Conservation (phyloP, 2,329 filamentous ascomycete species). For the Ceratocystis huliohia region DNA sequence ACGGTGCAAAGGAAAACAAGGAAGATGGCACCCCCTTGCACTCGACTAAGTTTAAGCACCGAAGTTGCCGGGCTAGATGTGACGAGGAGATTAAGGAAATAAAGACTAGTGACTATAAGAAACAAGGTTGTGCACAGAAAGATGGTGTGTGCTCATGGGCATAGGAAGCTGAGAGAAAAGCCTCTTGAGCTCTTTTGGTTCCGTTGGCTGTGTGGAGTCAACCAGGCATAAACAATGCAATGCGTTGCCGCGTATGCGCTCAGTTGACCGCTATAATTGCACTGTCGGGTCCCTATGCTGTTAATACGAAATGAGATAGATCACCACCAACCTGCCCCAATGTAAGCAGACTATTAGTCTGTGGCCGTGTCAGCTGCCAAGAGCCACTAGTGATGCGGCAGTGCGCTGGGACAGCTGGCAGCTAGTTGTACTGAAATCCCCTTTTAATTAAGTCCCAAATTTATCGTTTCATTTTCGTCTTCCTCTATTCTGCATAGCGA, state of each 20-base stretch:
- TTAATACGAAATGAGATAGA: background rate
- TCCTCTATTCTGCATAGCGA: background rate
- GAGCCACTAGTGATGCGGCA: background rate
- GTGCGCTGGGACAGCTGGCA: conserved; percentile 1
- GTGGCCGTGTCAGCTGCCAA: background rate
- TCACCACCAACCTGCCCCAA: too few relatives aligned
- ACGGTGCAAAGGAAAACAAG: background rate
- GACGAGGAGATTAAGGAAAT: background rate
- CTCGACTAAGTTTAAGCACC: background rate
- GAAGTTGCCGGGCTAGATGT: background rate
- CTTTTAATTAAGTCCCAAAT: background rate
- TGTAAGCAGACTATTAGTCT: background rate
- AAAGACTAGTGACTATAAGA: background rate
- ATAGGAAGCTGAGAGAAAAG: background rate
- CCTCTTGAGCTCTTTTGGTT: background rate
- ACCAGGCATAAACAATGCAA: background rate
- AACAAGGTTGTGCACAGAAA: background rate
- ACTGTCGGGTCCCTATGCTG: background rate
- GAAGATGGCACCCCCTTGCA: background rate
- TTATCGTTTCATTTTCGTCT: background rate
- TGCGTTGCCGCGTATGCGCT: background rate
- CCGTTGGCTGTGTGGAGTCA: background rate
- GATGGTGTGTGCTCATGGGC: background rate
- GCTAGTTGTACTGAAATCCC: background rate
- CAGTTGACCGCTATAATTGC: background rate